Conservation (phyloP, 2,329 filamentous ascomycete genomes). For the Ophiostoma ulmi region DNA sequence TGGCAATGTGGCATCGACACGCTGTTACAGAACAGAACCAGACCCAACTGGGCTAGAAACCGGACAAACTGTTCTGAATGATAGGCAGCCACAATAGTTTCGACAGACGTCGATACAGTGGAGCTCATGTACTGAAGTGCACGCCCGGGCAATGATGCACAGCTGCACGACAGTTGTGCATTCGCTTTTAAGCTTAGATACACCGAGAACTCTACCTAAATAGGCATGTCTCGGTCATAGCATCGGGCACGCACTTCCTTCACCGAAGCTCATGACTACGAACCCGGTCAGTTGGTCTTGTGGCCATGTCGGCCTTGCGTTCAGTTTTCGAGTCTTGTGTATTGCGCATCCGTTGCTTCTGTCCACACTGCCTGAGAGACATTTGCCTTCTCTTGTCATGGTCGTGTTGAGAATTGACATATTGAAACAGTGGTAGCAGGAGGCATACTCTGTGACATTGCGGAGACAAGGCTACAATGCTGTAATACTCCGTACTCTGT, state of each 20-base stretch:
- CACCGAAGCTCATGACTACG: neutral
- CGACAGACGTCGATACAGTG: neutral
- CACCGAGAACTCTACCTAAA: neutral
- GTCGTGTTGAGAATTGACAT: neutral
- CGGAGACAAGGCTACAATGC: neutral
- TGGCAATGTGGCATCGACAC: slow-evolving; percentile 5
- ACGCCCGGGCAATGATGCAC: neutral
- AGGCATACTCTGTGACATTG: neutral
- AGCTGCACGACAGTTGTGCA: neutral
- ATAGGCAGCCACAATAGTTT: neutral
- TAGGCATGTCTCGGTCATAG: neutral
- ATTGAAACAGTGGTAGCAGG: neutral
- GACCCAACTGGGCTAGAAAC: neutral
- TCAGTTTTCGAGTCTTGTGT: neutral
- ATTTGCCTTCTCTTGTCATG: neutral
- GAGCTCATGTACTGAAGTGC: neutral
- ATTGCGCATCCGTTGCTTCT: too few relatives aligned
- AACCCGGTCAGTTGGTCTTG: neutral
- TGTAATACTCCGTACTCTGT: neutral
- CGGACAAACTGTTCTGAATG: neutral
- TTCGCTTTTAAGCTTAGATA: neutral
- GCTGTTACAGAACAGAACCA: neutral
- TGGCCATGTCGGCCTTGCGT: neutral
- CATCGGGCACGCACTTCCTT: neutral
- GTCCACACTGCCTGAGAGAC: neutral